Evolutionary conservation across 78 protist genomes (phyloP).

Genomic region (Diacronema lutheri): DNA sequence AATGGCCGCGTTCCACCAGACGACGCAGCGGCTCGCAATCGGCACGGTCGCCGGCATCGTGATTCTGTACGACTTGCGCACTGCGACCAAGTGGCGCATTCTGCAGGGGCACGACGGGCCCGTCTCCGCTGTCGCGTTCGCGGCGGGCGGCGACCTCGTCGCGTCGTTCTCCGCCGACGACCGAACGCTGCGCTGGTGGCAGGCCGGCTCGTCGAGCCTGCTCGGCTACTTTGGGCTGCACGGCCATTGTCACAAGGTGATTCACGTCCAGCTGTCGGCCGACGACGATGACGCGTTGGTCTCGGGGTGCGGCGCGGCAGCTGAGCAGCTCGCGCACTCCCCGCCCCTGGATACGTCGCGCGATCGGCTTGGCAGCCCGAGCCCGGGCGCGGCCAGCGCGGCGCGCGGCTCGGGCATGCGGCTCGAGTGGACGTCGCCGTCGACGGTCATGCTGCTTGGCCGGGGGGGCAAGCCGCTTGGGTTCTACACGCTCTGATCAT

Average conservation of each 20-base stretch:
- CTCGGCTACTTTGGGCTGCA: not conserved
- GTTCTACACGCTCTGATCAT: no score
- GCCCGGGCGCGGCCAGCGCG: no score
- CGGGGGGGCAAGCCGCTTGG: no score
- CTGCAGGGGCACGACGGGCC: constrained; percentile 48
- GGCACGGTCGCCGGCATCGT: constrained; percentile 69
- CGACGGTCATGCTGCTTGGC: not conserved
- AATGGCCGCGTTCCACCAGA: constrained; percentile 67
- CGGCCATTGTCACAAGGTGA: not conserved
- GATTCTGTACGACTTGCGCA: constrained; percentile 72
- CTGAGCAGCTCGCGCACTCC: no score
- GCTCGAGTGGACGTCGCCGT: constrained; percentile 2
- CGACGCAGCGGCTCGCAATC: constrained; percentile 68
- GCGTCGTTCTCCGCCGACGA: constrained; percentile 37
- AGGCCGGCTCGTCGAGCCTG: not conserved
- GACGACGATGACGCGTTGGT: no score
- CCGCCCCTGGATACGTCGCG: no score
- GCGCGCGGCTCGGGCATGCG: no score
- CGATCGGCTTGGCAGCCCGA: no score
- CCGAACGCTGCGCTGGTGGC: constrained; percentile 5
- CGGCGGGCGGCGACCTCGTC: constrained; percentile 23
- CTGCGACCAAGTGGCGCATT: constrained; percentile 71
- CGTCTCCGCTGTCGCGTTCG: constrained; percentile 22
- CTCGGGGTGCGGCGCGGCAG: no score
- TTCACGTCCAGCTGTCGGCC: not conserved